Evolutionary conservation across 768 basidiomycete genomes (phyloP), one percentile per base, ranked within the genome.

Genomic region (Termitomyces sp.): DNA sequence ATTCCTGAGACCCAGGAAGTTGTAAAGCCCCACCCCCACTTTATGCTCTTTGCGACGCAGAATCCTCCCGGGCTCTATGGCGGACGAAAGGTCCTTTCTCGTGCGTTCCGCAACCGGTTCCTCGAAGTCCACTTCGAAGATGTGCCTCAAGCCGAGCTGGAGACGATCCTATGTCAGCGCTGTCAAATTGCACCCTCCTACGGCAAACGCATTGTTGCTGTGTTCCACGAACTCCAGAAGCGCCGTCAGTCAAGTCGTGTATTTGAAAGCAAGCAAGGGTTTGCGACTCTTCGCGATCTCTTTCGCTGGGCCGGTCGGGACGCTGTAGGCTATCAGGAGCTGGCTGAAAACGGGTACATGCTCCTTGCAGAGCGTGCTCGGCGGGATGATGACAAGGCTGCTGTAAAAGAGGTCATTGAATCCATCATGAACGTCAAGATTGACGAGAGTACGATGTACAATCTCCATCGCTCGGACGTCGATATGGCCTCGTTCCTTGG

Each of bases 31-130:
- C 96, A 98, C 71, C 87, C 93, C 1, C 87, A 93, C 68, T 99
- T 98, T 77, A 93, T 98, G 87, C 81, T 99, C 9, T 99, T 99
- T 68, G 95, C 96, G 4, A 98, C 97, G 0, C 97, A 98, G 71
- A 98, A 99, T 69, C 97, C 97, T 19, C 91, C 96, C 0, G 96
- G 96, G 3, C 70, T 98, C 25, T 98, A 98, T 67, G 96, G 89
- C 2, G 97, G 97, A 6, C 82, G 97, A 62, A 99, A 99, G 67
- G 82, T 96, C 8, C 74, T 98, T 11, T 98, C 96, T 3, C 84
- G 97, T 9, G 97, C 97, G 0, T 98, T 99, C 75, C 84, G 97
- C 31, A 97, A 95, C 72, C 90, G 97, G 6, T 98, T 98, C 72
- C 82, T 99, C 17, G 97, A 99, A 70, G 92, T 98, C 21, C 95